Percentiles rank a stretch among this genome's conserved stretches.
Conservation (phyloP, 2,329 filamentous ascomycete species). For the Sclerotinia trifoliorum region DNA sequence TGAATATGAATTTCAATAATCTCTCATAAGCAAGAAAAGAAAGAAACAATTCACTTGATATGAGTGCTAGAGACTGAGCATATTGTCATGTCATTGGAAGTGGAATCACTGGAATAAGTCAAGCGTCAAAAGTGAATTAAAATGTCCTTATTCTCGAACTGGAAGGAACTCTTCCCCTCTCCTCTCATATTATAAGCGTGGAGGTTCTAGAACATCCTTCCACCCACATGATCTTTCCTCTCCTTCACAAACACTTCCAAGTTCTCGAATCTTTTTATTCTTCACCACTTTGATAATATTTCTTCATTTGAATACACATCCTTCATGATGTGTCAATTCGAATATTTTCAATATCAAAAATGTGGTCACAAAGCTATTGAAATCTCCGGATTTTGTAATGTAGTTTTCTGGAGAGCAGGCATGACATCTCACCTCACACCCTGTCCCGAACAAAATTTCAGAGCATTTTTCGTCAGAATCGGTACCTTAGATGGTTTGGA, state of each 20-base stretch:
- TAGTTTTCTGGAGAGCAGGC: constrained; percentile 22
- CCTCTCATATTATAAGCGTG: background rate
- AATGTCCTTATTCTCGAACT: background rate
- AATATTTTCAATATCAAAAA: constrained; percentile 19
- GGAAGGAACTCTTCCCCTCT: background rate
- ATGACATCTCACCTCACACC: constrained; percentile 18
- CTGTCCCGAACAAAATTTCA: constrained; percentile 17
- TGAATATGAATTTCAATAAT: constrained; percentile 28
- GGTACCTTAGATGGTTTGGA: background rate
- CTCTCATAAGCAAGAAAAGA: background rate
- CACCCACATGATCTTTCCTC: background rate
- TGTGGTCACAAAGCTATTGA: constrained; percentile 26
- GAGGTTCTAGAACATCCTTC: background rate
- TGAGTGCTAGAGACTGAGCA: background rate
- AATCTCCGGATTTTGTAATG: constrained; percentile 21
- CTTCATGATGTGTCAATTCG: constrained; percentile 25
- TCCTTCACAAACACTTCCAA: background rate
- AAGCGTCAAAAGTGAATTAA: background rate
- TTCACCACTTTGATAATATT: background rate
- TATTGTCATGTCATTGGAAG: background rate
- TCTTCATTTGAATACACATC: background rate
- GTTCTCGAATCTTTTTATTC: background rate
- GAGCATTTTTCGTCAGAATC: constrained; percentile 5
- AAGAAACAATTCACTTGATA: background rate
- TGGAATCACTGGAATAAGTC: too few species aligned